Evolutionary conservation across 2,329 filamentous ascomycete genomes (phyloP).

Genomic region (Diplodia sapinea): DNA sequence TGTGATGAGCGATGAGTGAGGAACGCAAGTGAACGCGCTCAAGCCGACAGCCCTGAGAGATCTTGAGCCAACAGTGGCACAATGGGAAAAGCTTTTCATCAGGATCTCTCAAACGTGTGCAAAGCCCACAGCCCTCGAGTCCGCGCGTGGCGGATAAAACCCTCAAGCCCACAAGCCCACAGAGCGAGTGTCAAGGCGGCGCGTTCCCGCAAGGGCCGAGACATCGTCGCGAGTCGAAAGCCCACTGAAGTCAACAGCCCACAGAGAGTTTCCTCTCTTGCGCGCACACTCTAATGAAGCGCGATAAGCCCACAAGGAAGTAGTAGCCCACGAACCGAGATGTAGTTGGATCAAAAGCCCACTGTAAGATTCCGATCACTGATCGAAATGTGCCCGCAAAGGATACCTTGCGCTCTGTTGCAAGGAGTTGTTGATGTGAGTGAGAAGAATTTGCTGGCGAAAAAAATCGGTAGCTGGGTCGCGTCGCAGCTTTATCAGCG

Average conservation of each 20-base stretch:
- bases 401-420: constrained; percentile 24
- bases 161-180: constrained; percentile 54
- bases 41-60: constrained; percentile 28
- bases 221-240: constrained; percentile 40
- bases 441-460: constrained; percentile 32
- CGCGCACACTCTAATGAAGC: constrained; percentile 44
- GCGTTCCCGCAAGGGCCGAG: constrained; percentile 62
- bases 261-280: constrained; percentile 50
- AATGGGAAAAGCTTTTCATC: constrained; percentile 31
- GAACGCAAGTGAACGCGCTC: constrained; percentile 34
- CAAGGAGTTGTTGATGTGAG: constrained; percentile 36
- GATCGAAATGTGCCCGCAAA: constrained; percentile 34
- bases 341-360: constrained; percentile 47
- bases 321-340: constrained; percentile 40
- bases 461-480: constrained; percentile 32
- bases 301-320: constrained; percentile 41
- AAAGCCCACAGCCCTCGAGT: constrained; percentile 53
- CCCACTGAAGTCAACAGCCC: constrained; percentile 47
- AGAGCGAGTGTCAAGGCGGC: constrained; percentile 53
- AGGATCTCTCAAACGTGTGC: constrained; percentile 48
- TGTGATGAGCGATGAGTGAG: neutral
- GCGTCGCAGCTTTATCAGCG: constrained; percentile 31
- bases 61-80: constrained; percentile 21
- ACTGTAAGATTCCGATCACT: constrained; percentile 37
- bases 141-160: constrained; percentile 45